phyloP scores from a whole-genome alignment of 2,329 filamentous ascomycete species.

The Diaporthe sp. region DNA sequence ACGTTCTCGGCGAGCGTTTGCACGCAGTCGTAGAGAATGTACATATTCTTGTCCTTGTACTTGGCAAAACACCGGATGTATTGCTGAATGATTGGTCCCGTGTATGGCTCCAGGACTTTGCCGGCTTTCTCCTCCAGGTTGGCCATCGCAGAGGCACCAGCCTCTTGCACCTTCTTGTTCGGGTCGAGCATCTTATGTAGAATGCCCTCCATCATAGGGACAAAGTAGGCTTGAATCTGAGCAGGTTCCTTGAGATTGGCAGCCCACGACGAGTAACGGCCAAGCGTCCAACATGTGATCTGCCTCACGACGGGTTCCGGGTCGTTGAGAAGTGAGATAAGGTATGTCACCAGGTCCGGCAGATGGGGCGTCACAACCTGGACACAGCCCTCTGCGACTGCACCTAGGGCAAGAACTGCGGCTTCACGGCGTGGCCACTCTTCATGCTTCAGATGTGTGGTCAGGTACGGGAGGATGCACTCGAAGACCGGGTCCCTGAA shows the following conservation, averaged over 20 bases:
- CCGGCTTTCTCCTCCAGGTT: constrained; percentile 95
- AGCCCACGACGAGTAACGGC: constrained; percentile 94
- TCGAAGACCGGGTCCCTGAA: constrained; percentile 92
- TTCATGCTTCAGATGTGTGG: constrained; percentile 86
- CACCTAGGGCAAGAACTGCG: constrained; percentile 92
- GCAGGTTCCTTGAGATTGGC: constrained; percentile 77
- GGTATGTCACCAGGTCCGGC: constrained; percentile 89
- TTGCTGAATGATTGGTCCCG: constrained; percentile 89
- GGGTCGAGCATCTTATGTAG: constrained; percentile 93
- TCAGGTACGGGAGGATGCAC: constrained; percentile 92
- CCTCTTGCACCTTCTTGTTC: constrained; percentile 98
- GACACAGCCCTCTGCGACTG: constrained; percentile 95
- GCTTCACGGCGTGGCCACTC: constrained; percentile 96
- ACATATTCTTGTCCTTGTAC: constrained; percentile 99
- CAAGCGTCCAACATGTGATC: constrained; percentile 98
- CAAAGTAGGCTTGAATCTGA: constrained; percentile 84
- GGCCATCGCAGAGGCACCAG: constrained; percentile 94
- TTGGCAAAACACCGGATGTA: constrained; percentile 92
- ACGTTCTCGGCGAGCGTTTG: constrained; percentile 96
- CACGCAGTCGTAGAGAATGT: constrained; percentile 97
- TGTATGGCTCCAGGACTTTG: constrained; percentile 84
- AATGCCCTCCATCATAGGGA: constrained; percentile 97
- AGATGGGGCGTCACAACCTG: constrained; percentile 90
- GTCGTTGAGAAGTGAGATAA: constrained; percentile 88
- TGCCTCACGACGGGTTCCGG: constrained; percentile 91